Evolutionary conservation across 2,329 filamentous ascomycete genomes (phyloP), one percentile per base, ranked within the genome.

Genomic region (Plectosphaerella plurivora): DNA sequence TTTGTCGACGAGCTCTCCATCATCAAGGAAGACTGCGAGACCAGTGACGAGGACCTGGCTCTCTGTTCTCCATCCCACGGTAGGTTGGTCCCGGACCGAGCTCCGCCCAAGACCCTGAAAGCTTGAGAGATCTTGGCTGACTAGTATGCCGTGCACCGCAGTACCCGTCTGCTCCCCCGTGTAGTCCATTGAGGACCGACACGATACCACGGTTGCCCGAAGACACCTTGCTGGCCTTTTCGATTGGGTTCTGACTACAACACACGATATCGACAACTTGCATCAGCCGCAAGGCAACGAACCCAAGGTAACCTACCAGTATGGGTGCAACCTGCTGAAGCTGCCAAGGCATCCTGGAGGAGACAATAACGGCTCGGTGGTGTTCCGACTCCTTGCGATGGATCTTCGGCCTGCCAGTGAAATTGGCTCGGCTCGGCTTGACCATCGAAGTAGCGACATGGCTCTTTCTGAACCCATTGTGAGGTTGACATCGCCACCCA

Each of bases 321-420:
- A 78, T 57, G 79, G 78, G 52, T 82, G 79, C 67, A 83, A 80
- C 59, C 64, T 83, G 51, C 60, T 83, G 54, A 68, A 68, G 46
- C 69, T 70, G 55, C 62, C 63, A 49, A 59, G 65, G 47, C 57
- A 59, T 14, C 56, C 60, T 18, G 59, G 59, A 41, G 59, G 59
- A n/a, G 53, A 59, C 35, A 45, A 56, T 28, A 51, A 56, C n/a
- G 53, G 59, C 45, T 54, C 61, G 37, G 54, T 73, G 63, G 68
- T 64, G 20, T 55, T 79, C 75, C 60, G 69, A 68, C 12, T 67
- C 82, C 61, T 82, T 68, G 76, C 74, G 37, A 78, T 74, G 18
- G 72, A 70, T 12, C 63, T 79, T 25, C 28, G 28, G 7, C 28
- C 28, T 33, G 11, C 28, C 28, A 10, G 28, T 33, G 11, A 33